Base-by-base conservation (phyloP, 1,139 yeast species). In the Ashbya aceris region DNA sequence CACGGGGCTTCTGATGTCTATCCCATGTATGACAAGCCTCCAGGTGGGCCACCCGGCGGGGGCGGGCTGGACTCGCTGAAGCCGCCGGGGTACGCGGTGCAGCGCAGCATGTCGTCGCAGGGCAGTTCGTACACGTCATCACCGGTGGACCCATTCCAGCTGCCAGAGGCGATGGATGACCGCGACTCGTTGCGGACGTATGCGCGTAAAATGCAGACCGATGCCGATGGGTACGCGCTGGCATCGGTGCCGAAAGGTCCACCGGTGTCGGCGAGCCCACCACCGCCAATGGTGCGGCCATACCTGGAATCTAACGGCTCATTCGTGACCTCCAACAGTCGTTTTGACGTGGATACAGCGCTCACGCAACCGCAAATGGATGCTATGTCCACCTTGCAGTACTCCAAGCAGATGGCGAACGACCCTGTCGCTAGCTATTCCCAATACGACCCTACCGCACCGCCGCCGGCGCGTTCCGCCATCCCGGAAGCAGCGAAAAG, bases 151-250 rank as follows among this genome's bases (percentile, higher is more conserved):
- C 60, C 62, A 10, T 58, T 57, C 44, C 52, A 53, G 34, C 41
- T 58, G 17, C 64, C 63, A 20, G 48, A 50, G 11, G 45, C 46
- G 20, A 40, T 38, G 8, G 48, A 45, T 11, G 60, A 56, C 39
- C 42, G 50, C 2, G 45, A 44, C 3, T 50, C 60, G 2, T 46
- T 60, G 28, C 51, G 62, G 40, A 52, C 56, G 13, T 60, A 55
- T 39, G 63, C 62, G 8, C 52, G 47, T 35, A 53, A 50, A 26
- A 31, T 58, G 9, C 54, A 55, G 31, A 56, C 53, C 27, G 56
- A 52, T 2, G 39, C 47, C 12, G 58, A 58, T 29, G 61, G 61
- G 3, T 60, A 58, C 42, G 46, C 50, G 28, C 36, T 53, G 7
- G 63, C 63, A 12, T 29, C 31, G 13, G 11, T 6, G 31, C 13